Evolutionary conservation across 1,284 basidiomycete species (phyloP).

Genomic region (Mycena sp.): DNA sequence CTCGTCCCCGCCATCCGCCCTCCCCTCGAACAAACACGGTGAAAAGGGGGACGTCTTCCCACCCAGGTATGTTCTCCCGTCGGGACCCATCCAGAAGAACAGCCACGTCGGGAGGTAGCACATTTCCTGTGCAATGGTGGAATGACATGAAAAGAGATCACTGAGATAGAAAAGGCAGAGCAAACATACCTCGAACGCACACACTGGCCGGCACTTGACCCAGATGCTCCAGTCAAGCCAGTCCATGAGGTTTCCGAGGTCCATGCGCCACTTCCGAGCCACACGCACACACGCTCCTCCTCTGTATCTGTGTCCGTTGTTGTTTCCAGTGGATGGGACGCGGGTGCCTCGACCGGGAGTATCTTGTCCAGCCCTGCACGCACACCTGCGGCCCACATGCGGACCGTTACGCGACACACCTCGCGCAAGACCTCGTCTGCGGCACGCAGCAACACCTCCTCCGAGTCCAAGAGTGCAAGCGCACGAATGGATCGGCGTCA

Average conservation of each 20-base stretch:
- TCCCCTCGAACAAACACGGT: too few species aligned
- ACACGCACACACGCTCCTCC: constrained; percentile 2
- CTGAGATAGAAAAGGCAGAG: background rate
- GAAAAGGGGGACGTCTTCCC: too few species aligned
- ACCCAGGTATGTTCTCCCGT: too few species aligned
- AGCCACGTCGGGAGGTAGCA: constrained; percentile 25
- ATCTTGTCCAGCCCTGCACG: constrained; percentile 18
- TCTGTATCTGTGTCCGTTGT: background rate
- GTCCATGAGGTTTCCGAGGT: constrained; percentile 44
- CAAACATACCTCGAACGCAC: constrained; percentile 47
- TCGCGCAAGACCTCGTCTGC: constrained; percentile 35
- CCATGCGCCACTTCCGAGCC: constrained; percentile 37
- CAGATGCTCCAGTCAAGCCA: constrained; percentile 59
- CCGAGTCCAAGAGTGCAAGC: constrained; percentile 25
- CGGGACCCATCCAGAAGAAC: background rate
- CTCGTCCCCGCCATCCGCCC: too few species aligned
- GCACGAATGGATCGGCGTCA: constrained; percentile 24
- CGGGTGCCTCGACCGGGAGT: background rate
- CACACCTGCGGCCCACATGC: constrained; percentile 36
- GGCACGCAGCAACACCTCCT: constrained; percentile 29
- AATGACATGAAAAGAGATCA: background rate
- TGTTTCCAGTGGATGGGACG: background rate
- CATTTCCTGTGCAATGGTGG: background rate
- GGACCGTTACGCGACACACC: constrained; percentile 38
- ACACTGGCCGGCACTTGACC: constrained; percentile 53